A percentile compares a stretch with the other conserved stretches of the same genome.
Conservation (phyloP, 2,329 filamentous ascomycete genomes). For the Aspergillus jensenii region DNA sequence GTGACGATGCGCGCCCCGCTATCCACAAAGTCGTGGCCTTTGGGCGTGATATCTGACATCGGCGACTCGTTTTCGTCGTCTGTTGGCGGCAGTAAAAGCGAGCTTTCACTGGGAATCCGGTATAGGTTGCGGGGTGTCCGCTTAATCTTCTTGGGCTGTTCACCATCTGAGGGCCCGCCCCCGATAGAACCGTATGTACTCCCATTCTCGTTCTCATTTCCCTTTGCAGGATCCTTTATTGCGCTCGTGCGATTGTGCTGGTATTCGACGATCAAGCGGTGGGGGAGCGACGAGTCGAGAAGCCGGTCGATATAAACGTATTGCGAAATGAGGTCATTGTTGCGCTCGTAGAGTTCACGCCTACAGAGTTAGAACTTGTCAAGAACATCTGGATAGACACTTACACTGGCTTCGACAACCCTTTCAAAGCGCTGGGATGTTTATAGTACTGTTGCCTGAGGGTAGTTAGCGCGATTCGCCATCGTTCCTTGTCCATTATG, state of each 20-base stretch:
- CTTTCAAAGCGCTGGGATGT: conserved; percentile 69
- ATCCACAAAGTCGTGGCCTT: conserved; percentile 54
- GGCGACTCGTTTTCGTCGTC: conserved; percentile 62
- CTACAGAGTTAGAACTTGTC: conserved; percentile 35
- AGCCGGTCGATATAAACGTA: conserved; percentile 92
- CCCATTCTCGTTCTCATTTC: conserved; percentile 36
- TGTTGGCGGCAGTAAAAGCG: conserved; percentile 24
- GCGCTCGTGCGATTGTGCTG: conserved; percentile 28
- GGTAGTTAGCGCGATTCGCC: not conserved
- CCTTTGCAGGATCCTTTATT: not conserved
- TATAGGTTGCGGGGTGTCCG: conserved; percentile 86
- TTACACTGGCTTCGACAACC: conserved; percentile 70
- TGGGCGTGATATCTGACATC: conserved; percentile 49
- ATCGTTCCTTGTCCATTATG: not conserved
- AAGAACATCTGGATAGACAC: conserved; percentile 18
- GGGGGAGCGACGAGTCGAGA: conserved; percentile 87
- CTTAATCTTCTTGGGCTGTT: conserved; percentile 52
- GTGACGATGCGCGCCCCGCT: conserved; percentile 74
- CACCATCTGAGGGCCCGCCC: conserved; percentile 31
- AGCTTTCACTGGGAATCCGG: conserved; percentile 53
- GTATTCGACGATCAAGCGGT: conserved; percentile 89
- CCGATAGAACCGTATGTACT: conserved; percentile 29
- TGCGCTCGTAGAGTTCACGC: conserved; percentile 83
- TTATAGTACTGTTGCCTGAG: conserved; percentile 76
- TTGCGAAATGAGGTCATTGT: conserved; percentile 83